Evolutionary conservation across 768 basidiomycete species (phyloP), one percentile per base, ranked within the genome.

Genomic region (Lepiota venenata): DNA sequence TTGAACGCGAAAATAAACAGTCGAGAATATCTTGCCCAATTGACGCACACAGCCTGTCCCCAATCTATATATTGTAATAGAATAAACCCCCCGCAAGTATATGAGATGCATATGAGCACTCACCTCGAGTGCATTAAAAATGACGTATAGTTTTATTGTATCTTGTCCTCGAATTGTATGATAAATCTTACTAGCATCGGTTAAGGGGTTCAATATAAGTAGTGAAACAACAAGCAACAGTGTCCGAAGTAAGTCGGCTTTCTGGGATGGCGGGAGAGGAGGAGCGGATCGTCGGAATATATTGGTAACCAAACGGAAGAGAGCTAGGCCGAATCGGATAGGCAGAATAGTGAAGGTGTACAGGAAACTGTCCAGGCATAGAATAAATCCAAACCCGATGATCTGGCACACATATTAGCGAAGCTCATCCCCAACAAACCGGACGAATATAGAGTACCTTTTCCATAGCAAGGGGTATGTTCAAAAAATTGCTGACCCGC

Each of bases 281-380:
- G 78, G 77, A 12, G 76, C 69, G 25, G 79, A 75, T 57, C 71
- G 71, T 37, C 76, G 74, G 55, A 84, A 66, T 21, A 79, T 55
- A 64, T 83, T 83, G 47, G 68, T 56, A 18, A 82, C 53, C 46
- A 85, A 78, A 40, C 83, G 78, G 62, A 78, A 75, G 50, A 79
- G 65, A 3, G 89, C 93, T 37, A 92, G 70, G 11, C 74, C 59
- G 63, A 85, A 90, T 4, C 96, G 90, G 54, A 99, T 92, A 9
- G 97, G 97, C 9, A 97, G 84, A 61, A 99, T 91, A 15, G 97
- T 99, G 74, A 99, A 98, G 0, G 92, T 95, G 70, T 98, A 97
- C 1, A 99, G 81, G 71, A 98, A 98, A 1, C 94, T 93, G 68
- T 99, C 97, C 47, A 98, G 78, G 69, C 97, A 99, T 36, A 98